These are phyloP conservation scores for Aspergillus phoenicis DNA, from an alignment of 2,329 filamentous ascomycete species.

Conservation along the genomic window DNA sequence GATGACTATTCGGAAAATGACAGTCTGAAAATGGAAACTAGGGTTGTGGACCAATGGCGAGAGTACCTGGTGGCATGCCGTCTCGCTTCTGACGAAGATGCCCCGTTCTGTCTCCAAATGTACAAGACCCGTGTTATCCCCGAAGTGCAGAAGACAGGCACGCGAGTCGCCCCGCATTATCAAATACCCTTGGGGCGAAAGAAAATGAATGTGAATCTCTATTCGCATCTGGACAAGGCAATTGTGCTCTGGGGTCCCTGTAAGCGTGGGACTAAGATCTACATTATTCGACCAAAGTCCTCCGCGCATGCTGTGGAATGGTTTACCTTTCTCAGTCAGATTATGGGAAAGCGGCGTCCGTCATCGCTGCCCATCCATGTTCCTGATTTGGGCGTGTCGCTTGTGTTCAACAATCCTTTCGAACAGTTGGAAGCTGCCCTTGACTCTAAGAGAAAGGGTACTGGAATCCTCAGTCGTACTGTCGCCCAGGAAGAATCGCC, in stretches of 20 bases:
- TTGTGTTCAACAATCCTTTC: constrained; percentile 64
- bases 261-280: constrained; percentile 59
- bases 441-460: constrained; percentile 48
- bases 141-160: constrained; percentile 56
- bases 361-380: constrained; percentile 62
- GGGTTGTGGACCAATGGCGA: constrained; percentile 64
- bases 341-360: constrained; percentile 61
- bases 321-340: constrained; percentile 66
- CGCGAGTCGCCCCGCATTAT: constrained; percentile 58
- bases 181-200: constrained; percentile 60
- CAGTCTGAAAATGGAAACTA: constrained; percentile 61
- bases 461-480: constrained; percentile 41
- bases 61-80: constrained; percentile 66
- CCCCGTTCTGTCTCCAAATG: constrained; percentile 60
- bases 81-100: constrained; percentile 56
- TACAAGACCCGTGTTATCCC: constrained; percentile 67
- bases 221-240: constrained; percentile 68
- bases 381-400: constrained; percentile 62
- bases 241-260: constrained; percentile 63
- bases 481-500: constrained; percentile 56
- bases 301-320: constrained; percentile 66
- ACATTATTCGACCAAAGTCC: constrained; percentile 64
- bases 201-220: constrained; percentile 62
- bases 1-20: constrained; percentile 67
- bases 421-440: constrained; percentile 45